These are phyloP conservation scores for Aspergillus glaucus DNA, from an alignment of 2,329 filamentous ascomycete species.

Conservation along the genomic window DNA sequence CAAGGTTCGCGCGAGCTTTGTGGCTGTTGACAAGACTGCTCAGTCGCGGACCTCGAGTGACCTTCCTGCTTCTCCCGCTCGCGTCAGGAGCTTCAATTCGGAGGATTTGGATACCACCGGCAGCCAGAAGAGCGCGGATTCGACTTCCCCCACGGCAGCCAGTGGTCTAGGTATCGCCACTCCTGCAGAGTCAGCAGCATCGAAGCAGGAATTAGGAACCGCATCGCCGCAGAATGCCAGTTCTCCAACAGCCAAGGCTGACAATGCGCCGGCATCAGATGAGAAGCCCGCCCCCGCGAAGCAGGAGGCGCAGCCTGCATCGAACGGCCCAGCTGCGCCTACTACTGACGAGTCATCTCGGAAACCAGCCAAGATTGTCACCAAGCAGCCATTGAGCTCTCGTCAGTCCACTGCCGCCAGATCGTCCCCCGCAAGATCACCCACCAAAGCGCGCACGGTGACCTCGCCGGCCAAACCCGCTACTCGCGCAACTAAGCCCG, in stretches of 20 bases:
- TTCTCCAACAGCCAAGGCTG: constrained; percentile 5
- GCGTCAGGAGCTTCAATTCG: constrained; percentile 26
- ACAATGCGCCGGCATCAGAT: constrained; percentile 5
- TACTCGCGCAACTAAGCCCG: constrained; percentile 19
- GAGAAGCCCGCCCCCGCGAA: constrained; percentile 11
- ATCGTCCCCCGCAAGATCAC: constrained; percentile 15
- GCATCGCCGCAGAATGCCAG: constrained; percentile 6
- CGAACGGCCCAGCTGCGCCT: constrained; percentile 3
- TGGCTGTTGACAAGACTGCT: constrained; percentile 57
- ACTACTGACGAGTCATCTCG: constrained; percentile 7
- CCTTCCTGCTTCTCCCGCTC: constrained; percentile 19
- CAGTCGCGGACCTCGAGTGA: constrained; percentile 37
- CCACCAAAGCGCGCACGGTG: constrained; percentile 14
- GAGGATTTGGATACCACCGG: constrained; percentile 27
- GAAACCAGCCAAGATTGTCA: constrained; percentile 19
- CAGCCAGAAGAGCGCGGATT: constrained; percentile 22
- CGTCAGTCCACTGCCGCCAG: constrained; percentile 21
- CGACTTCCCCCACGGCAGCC: constrained; percentile 19
- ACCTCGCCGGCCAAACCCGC: constrained; percentile 15
- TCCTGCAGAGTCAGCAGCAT: constrained; percentile 12
- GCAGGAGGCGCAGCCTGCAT: constrained; percentile 12
- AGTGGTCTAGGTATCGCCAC: constrained; percentile 11
- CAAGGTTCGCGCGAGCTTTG: constrained; percentile 68
- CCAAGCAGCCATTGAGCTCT: constrained; percentile 29
- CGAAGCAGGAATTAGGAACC: constrained; percentile 4